Evolutionary conservation across 2,329 filamentous ascomycete species (phyloP), one percentile per base, ranked within the genome.

Genomic region (Simplicillium aogashimaense): DNA sequence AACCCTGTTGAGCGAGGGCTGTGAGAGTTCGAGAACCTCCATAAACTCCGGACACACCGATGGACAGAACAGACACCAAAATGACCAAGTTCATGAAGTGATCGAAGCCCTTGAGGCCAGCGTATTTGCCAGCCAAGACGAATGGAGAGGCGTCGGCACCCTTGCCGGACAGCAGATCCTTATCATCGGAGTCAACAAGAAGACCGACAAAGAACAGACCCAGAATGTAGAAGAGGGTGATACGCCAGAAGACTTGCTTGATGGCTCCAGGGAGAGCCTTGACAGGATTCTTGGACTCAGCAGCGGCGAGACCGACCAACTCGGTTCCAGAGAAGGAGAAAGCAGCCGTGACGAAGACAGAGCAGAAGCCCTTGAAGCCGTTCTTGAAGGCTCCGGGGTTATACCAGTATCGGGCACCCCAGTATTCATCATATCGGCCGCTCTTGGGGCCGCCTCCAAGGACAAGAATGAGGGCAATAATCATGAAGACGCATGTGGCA

Each of bases 201-300:
- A 72, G 55, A 8, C 68, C 67, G 37, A 71, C 61, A 33, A 70
- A 66, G 42, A 66, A 66, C n/a, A 72, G 61, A 32, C 67, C 67
- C 0, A 72, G 47, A 31, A 72, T 54, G 47, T 71, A 72, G 51
- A 72, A 72, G 33, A 70, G 54, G n/a, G 65, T 66, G 47, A 71
- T 68, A 53, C 68, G 65, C 67, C 67, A 70, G 49, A 70, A 71
- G 28, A 71, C 83, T 59, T 90, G 85, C 65, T 88, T 90, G 53
- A 88, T 78, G 2, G 86, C 86, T 16, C 78, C 81, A 1, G 86
- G 86, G 1, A 94, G 70, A 1, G 80, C 76, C 55, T 84, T 78
- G 46, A 76, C 71, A 1, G 81, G 81, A 52, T 84, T 83, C 4
- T 56, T 60, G 0, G 79, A 75, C 60, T 86, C 81, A 11, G 81